Evolutionary conservation across 352 stramenopile species (phyloP).

Genomic region (Phytophthora niederhauseri): DNA sequence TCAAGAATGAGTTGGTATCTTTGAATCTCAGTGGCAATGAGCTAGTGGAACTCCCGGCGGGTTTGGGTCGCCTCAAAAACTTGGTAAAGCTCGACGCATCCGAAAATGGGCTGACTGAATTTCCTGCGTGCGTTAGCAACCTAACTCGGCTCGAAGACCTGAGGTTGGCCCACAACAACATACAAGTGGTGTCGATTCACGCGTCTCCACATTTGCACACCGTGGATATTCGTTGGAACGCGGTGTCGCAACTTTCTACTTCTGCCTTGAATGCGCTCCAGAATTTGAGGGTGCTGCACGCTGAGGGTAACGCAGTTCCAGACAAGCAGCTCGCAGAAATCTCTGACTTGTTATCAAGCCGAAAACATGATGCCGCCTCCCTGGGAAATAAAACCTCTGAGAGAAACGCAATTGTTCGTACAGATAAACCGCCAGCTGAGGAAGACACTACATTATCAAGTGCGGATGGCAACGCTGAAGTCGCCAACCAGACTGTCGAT

Average conservation of each 20-base stretch:
- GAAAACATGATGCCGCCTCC: neutral
- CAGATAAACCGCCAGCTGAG: neutral
- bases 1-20: constrained; percentile 36
- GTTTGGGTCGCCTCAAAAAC: constrained; percentile 40
- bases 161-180: constrained; percentile 66
- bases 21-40: constrained; percentile 63
- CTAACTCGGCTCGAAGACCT: constrained; percentile 46
- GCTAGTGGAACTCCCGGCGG: constrained; percentile 47
- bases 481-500: neutral
- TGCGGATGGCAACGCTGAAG: neutral
- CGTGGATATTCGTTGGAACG: constrained; percentile 55
- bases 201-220: constrained; percentile 36
- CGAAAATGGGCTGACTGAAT: constrained; percentile 54
- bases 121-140: constrained; percentile 39
- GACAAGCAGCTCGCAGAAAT: constrained; percentile 22
- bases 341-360: constrained; percentile 20
- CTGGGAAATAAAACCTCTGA: neutral
- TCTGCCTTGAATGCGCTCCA: constrained; percentile 8
- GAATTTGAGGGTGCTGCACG: constrained; percentile 19
- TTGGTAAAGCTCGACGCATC: constrained; percentile 58
- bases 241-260: constrained; percentile 24
- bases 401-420: neutral
- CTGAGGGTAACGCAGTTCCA: constrained; percentile 38
- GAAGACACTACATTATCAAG: neutral
- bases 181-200: constrained; percentile 33